These are phyloP conservation scores for Diutina siamensis DNA, from an alignment of 1,139 yeast species.

Conservation along the genomic window DNA sequence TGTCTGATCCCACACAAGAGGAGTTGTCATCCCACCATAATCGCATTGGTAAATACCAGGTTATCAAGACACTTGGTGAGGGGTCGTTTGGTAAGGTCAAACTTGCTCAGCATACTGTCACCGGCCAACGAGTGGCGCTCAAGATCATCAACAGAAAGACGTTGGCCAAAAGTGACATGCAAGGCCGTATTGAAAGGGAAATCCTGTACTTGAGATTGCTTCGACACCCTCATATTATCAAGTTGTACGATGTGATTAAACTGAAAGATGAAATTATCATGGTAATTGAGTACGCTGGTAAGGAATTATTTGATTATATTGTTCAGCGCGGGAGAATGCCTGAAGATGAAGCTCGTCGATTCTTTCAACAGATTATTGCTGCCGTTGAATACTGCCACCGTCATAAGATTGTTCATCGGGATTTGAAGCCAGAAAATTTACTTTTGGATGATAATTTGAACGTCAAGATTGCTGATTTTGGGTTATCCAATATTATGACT, in stretches of 20 bases:
- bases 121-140: slow-evolving; percentile 89
- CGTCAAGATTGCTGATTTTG: slow-evolving; percentile 96
- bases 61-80: slow-evolving; percentile 89
- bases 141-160: slow-evolving; percentile 92
- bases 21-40: slow-evolving; percentile 2
- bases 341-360: slow-evolving; percentile 87
- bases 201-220: slow-evolving; percentile 79
- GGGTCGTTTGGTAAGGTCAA: slow-evolving; percentile 98
- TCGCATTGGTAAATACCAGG: slow-evolving; percentile 85
- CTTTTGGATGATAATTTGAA: slow-evolving; percentile 82
- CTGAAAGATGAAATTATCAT: slow-evolving; percentile 92
- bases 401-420: slow-evolving; percentile 95
- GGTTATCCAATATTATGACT: slow-evolving; percentile 92
- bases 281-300: slow-evolving; percentile 97
- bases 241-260: slow-evolving; percentile 90
- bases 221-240: slow-evolving; percentile 95
- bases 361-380: slow-evolving; percentile 93
- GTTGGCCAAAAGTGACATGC: slow-evolving; percentile 93
- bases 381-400: slow-evolving; percentile 98
- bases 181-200: slow-evolving; percentile 91
- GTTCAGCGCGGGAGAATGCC: slow-evolving; percentile 94
- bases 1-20: not conserved
- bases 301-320: slow-evolving; percentile 90
- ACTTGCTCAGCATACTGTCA: slow-evolving; percentile 83
- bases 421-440: slow-evolving; percentile 89